Evolutionary conservation across 2,329 filamentous ascomycete species (phyloP).

Genomic region (Plenodomus lindquistii): DNA sequence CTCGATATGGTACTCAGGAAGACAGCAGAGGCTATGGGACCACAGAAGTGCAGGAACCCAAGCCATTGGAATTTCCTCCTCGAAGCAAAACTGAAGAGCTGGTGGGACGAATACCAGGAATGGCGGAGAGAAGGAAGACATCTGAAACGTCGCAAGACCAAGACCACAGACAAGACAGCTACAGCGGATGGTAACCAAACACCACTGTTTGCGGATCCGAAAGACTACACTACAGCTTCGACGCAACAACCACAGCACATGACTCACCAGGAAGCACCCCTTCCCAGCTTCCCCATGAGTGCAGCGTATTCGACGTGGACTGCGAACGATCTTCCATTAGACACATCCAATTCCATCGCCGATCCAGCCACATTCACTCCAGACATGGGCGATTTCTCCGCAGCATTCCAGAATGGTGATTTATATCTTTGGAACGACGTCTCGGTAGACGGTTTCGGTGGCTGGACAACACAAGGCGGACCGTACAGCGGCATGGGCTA

Average conservation of each 20-base stretch:
- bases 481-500: slow-evolving; percentile 33
- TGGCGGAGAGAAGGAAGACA: slow-evolving; percentile 33
- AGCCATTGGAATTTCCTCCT: slow-evolving; percentile 38
- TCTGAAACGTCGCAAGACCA: slow-evolving; percentile 25
- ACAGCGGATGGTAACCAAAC: slow-evolving; percentile 6
- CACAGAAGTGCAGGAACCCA: slow-evolving; percentile 37
- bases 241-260: neutral
- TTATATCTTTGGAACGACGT: slow-evolving; percentile 44
- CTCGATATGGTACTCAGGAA: slow-evolving; percentile 27
- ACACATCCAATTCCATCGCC: slow-evolving; percentile 5
- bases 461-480: slow-evolving; percentile 34
- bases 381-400: slow-evolving; percentile 39
- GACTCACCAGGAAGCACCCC: neutral
- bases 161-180: neutral
- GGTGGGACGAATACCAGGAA: slow-evolving; percentile 36
- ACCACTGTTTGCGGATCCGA: slow-evolving; percentile 7
- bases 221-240: neutral
- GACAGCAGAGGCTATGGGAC: slow-evolving; percentile 30
- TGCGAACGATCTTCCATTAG: slow-evolving; percentile 5
- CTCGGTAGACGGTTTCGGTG: slow-evolving; percentile 35
- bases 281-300: slow-evolving; percentile 13
- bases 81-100: slow-evolving; percentile 34
- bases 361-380: slow-evolving; percentile 20
- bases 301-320: slow-evolving; percentile 17
- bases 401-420: slow-evolving; percentile 42